Percentiles rank a stretch among this genome's conserved stretches.
phyloP scores from a whole-genome alignment of 768 basidiomycete species.

The Kwoniella sp. region DNA sequence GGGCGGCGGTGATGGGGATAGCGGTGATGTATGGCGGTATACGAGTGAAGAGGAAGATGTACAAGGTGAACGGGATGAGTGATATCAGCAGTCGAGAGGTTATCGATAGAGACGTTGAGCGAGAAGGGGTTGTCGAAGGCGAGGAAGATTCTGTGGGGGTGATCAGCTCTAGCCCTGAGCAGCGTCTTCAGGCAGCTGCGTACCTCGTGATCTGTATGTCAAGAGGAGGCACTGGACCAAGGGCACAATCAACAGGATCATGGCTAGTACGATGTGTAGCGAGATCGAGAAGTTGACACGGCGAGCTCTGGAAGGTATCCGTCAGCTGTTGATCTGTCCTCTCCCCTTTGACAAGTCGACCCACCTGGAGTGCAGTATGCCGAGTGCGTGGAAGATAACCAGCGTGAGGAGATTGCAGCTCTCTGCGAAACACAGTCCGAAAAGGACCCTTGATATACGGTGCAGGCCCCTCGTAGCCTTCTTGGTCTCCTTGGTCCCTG shows the following conservation, averaged over 20 bases:
- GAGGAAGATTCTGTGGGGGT: slow-evolving; percentile 16
- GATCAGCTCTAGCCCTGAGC: slow-evolving; percentile 1
- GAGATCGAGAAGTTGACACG: slow-evolving; percentile 46
- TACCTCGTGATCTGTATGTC: slow-evolving; percentile 45
- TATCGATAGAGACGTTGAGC: slow-evolving; percentile 26
- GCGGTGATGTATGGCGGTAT: slow-evolving; percentile 49
- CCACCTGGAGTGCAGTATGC: slow-evolving; percentile 42
- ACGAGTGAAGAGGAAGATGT: slow-evolving; percentile 46
- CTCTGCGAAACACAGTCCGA: slow-evolving; percentile 45
- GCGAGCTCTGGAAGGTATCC: slow-evolving; percentile 22
- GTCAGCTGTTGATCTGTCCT: no score
- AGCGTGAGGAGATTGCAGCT: slow-evolving; percentile 39
- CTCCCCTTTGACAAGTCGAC: background rate
- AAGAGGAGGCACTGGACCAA: slow-evolving; percentile 45
- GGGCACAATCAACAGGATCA: slow-evolving; percentile 45
- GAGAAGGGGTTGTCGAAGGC: slow-evolving; percentile 14
- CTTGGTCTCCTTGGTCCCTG: slow-evolving; percentile 20
- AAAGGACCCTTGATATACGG: slow-evolving; percentile 38
- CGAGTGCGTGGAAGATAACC: slow-evolving; percentile 46
- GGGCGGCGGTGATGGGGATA: slow-evolving; percentile 7
- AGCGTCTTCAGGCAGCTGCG: slow-evolving; percentile 6
- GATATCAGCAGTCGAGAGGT: slow-evolving; percentile 39
- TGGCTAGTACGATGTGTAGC: slow-evolving; percentile 40
- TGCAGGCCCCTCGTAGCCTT: slow-evolving; percentile 39
- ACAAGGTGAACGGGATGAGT: slow-evolving; percentile 45